Percentiles rank a stretch among this genome's conserved stretches.
Evolutionary conservation across 2,329 filamentous ascomycete genomes (phyloP).

Genomic region (Salinomyces thailandicus): DNA sequence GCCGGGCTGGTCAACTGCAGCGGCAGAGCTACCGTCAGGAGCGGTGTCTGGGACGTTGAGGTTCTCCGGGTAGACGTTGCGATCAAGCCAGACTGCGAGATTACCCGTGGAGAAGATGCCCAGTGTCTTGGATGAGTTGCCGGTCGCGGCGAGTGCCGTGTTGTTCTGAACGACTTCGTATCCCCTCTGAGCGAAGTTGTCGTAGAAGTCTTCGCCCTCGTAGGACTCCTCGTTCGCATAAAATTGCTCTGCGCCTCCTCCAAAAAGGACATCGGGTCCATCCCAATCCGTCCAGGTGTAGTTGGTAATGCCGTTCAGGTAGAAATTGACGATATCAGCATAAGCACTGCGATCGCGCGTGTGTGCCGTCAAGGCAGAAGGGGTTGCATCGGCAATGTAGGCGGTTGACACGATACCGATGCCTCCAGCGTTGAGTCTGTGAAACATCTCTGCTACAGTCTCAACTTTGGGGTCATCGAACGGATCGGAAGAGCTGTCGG

Average conservation of each 20-base stretch:
- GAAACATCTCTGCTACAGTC: slow-evolving; percentile 68
- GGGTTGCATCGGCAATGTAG: slow-evolving; percentile 70
- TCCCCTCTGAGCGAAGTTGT: slow-evolving; percentile 57
- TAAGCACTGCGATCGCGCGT: slow-evolving; percentile 60
- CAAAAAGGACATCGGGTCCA: slow-evolving; percentile 72
- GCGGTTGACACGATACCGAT: slow-evolving; percentile 65
- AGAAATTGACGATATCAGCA: slow-evolving; percentile 63
- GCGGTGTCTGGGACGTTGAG: slow-evolving; percentile 55
- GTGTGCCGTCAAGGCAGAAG: slow-evolving; percentile 63
- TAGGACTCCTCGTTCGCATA: slow-evolving; percentile 47
- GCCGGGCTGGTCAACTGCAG: slow-evolving; percentile 65
- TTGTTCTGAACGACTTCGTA: slow-evolving; percentile 67
- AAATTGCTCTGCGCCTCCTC: slow-evolving; percentile 71
- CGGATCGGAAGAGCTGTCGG: slow-evolving; percentile 59
- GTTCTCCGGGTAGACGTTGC: slow-evolving; percentile 68
- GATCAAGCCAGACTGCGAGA: slow-evolving; percentile 77
- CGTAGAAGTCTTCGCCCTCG: slow-evolving; percentile 61
- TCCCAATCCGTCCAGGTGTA: slow-evolving; percentile 68
- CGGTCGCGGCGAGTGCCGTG: slow-evolving; percentile 52
- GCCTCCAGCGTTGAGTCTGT: slow-evolving; percentile 53
- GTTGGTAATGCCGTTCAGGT: slow-evolving; percentile 64
- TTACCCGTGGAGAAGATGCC: slow-evolving; percentile 68
- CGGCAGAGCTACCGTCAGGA: slow-evolving; percentile 53
- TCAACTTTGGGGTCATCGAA: slow-evolving; percentile 84
- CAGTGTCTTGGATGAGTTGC: slow-evolving; percentile 53